phyloP scores from a whole-genome alignment of 1,139 yeast genomes.

The Zygosaccharomyces sapae region DNA sequence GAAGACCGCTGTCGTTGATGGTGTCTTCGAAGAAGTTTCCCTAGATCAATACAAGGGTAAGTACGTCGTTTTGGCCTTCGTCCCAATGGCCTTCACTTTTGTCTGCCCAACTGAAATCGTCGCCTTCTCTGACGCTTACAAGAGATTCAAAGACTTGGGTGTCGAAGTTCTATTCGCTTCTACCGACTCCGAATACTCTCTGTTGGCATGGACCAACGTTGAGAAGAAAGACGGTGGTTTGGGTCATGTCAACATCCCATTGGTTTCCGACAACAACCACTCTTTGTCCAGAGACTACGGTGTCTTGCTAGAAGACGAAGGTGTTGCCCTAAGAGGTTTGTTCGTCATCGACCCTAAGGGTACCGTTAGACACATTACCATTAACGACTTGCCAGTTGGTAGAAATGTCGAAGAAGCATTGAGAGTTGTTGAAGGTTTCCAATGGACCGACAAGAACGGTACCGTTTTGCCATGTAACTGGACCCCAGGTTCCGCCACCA shows the following conservation, averaged over 20 bases:
- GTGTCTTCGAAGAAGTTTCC: slow-evolving; percentile 88
- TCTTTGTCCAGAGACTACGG: slow-evolving; percentile 91
- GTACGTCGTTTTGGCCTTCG: slow-evolving; percentile 94
- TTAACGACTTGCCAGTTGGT: slow-evolving; percentile 98
- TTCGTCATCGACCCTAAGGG: slow-evolving; percentile 97
- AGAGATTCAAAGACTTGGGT: slow-evolving; percentile 82
- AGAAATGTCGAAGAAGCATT: slow-evolving; percentile 96
- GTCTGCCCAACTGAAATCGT: slow-evolving; percentile 99
- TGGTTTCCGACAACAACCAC: slow-evolving; percentile 96
- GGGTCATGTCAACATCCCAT: slow-evolving; percentile 90
- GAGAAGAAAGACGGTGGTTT: slow-evolving; percentile 98
- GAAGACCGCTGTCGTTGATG: slow-evolving; percentile 96
- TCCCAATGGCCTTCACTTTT: slow-evolving; percentile 98
- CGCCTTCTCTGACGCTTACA: slow-evolving; percentile 94
- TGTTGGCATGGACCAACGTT: slow-evolving; percentile 96
- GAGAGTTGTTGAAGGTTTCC: slow-evolving; percentile 98
- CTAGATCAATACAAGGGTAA: slow-evolving; percentile 95
- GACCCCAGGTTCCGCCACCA: slow-evolving; percentile 95
- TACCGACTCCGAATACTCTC: slow-evolving; percentile 95
- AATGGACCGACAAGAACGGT: slow-evolving; percentile 96
- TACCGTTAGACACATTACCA: slow-evolving; percentile 87
- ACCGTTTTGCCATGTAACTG: slow-evolving; percentile 99
- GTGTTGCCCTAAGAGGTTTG: slow-evolving; percentile 95
- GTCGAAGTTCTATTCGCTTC: slow-evolving; percentile 92
- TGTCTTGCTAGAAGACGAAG: slow-evolving; percentile 92